phyloP scores from a whole-genome alignment of 805 yeast species.

The Komagataella phaffii region DNA sequence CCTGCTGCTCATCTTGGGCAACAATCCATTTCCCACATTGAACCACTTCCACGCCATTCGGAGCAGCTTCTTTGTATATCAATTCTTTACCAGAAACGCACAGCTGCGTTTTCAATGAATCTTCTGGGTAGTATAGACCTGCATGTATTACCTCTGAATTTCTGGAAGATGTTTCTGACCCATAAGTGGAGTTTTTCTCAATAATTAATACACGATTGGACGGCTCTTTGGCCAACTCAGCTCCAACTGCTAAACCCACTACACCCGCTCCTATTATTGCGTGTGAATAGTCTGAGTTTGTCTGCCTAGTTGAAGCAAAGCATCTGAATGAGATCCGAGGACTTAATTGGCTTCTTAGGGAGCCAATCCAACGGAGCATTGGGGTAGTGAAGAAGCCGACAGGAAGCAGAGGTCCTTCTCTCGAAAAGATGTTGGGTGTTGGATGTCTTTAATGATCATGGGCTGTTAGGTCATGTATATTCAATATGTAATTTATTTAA shows the following conservation, averaged over 20 bases:
- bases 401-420: background rate
- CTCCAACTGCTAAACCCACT: slow-evolving; percentile 72
- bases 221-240: slow-evolving; percentile 39
- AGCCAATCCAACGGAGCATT: background rate
- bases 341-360: background rate
- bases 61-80: slow-evolving; percentile 36
- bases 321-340: background rate
- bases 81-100: slow-evolving; percentile 67
- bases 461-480: background rate
- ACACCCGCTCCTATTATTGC: slow-evolving; percentile 70
- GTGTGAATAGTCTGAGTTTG: slow-evolving; percentile 2
- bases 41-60: slow-evolving; percentile 39
- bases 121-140: slow-evolving; percentile 68
- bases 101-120: slow-evolving; percentile 50
- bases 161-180: slow-evolving; percentile 77
- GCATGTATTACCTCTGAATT: slow-evolving; percentile 93
- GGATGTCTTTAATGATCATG: background rate
- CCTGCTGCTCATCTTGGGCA: slow-evolving; percentile 61
- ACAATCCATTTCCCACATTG: slow-evolving; percentile 81
- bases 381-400: background rate
- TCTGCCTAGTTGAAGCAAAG: background rate
- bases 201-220: slow-evolving; percentile 44
- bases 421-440: background rate
- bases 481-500: background rate
- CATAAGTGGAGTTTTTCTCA: slow-evolving; percentile 54